Base-by-base conservation (phyloP, 352 stramenopile species). In the Aphanomyces euteiches region DNA sequence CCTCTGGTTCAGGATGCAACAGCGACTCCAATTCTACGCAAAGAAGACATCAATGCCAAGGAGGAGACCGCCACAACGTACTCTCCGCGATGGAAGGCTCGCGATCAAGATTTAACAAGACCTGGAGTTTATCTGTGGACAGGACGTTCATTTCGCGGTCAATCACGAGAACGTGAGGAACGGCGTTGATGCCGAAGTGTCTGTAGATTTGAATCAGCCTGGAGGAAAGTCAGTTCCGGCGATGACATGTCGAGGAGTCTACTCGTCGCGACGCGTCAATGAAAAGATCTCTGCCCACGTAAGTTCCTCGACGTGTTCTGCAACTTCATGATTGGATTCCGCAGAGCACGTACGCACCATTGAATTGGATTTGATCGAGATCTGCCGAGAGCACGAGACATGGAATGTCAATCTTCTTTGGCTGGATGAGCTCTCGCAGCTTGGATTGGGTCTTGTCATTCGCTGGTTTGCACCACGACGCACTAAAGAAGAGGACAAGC, bases 21-120 rank as follows among this genome's bases (percentile, higher is more conserved):
- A 28, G 28, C 28, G 28, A 28, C 28, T 28, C 28, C 28, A 28
- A 28, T 2, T 28, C 28, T 28, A 28, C 0, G 28, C 28, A 28
- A 28, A 28, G 28, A 28, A 28, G 28, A 28, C 28, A 28, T 28
- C 28, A 28, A 28, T 28, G 28, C 28, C 28, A 28, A 0, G 0
- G 28, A 28, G 28, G 28, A 28, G 28, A 2, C 28, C 28, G 28
- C 28, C 28, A 28, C 28, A 28, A 28, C 28, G 28, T 36, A 84
- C 19, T 40, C 76, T 69, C 5, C 77, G 78, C 10, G 73, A 68
- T 0, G 78, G 79, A 12, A 89, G 71, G 56, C 78, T 71, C 45
- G 74, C 75, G 56, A 87, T 50, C 43, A 50, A 50, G 10, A 50
- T 12, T n/a, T 2, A 50, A 50, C 10, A 50, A 50, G 10, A 2